Evolutionary conservation across 768 basidiomycete species (phyloP), one percentile per base, ranked within the genome.

Genomic region (Hydnomerulius pinastri): DNA sequence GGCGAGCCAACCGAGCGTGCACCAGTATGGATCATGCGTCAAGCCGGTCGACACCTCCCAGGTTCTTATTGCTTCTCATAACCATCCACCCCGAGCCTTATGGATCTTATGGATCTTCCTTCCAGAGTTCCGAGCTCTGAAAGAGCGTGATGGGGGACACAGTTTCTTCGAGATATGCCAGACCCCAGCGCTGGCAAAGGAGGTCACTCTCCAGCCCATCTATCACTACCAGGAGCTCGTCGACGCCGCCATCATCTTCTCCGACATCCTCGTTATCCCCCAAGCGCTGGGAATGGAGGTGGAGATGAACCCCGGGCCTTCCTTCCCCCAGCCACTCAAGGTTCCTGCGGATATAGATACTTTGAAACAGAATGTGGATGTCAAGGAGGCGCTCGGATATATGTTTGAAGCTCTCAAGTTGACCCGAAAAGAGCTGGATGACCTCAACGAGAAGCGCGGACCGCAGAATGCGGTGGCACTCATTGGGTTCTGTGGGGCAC

Each of bases 11-110:
- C 91, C 0, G 91, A 93, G 63, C 83, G 90, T 48, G 92, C 94
- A 6, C 94, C 95, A n/a, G 92, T 94, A 49, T 98, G 95, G 95
- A 89, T 96, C 43, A 98, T 98, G 95, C 83, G 95, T 29, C 95
- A 98, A 67, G 95, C 95, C 20, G 95, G 95, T 42, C 83, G 95
- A 45, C 95, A 96, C 73, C 82, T 98, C 39, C 95, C 95, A 70
- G 95, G 90, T 90, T 61, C 64, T 71, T 66, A 51, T 40, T 3
- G 17, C 28, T 45, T 4, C 1, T n/a, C 27, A 39, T 46, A 35
- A 27, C 41, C 18, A 25, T 57, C n/a, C n/a, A 23, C 21, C 1
- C 12, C 29, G 9, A 9, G 25, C 11, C 20, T 12, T 37, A 1
- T n/a, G n/a, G n/a, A n/a, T n/a, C 43, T 47, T 49, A 57, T 42